These are phyloP conservation scores for Lasiosphaeria miniovina DNA, from an alignment of 495 filamentous ascomycete species.

Conservation along the genomic window DNA sequence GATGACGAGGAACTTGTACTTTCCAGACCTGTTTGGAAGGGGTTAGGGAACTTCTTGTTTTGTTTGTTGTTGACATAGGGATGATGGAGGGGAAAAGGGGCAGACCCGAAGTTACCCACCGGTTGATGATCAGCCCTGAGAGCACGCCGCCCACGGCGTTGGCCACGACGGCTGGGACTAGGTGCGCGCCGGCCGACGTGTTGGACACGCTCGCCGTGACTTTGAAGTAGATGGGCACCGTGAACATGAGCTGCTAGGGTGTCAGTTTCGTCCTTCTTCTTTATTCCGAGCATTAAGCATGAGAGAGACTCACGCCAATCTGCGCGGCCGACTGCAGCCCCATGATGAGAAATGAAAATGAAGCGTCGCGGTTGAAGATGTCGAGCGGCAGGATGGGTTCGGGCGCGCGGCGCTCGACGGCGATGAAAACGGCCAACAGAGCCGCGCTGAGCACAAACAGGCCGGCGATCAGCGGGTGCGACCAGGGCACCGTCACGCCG, in stretches of 20 bases:
- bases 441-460: constrained; percentile 34
- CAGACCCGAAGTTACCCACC: constrained; percentile 18
- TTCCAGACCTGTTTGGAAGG: constrained; percentile 45
- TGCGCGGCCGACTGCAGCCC: constrained; percentile 57
- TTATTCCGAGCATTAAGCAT: constrained; percentile 8
- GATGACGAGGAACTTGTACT: constrained; percentile 55
- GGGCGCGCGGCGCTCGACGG: constrained; percentile 50
- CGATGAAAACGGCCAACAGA: constrained; percentile 45
- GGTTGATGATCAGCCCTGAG: constrained; percentile 55
- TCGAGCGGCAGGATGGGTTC: constrained; percentile 63
- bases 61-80: background rate
- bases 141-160: constrained; percentile 63
- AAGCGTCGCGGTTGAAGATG: constrained; percentile 55
- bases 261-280: background rate
- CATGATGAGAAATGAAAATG: constrained; percentile 52
- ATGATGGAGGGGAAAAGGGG: background rate
- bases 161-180: constrained; percentile 63
- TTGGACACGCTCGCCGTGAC: constrained; percentile 55
- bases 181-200: constrained; percentile 56
- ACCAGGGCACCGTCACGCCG: constrained; percentile 57
- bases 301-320: constrained; percentile 44
- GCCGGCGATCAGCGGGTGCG: constrained; percentile 40
- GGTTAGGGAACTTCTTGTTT: constrained; percentile 3
- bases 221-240: constrained; percentile 69
- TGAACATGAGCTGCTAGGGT: constrained; percentile 48